A percentile compares a stretch with the other conserved stretches of the same genome.
Conservation (phyloP, 257 asterid species). For the Solanum paucissectum region DNA sequence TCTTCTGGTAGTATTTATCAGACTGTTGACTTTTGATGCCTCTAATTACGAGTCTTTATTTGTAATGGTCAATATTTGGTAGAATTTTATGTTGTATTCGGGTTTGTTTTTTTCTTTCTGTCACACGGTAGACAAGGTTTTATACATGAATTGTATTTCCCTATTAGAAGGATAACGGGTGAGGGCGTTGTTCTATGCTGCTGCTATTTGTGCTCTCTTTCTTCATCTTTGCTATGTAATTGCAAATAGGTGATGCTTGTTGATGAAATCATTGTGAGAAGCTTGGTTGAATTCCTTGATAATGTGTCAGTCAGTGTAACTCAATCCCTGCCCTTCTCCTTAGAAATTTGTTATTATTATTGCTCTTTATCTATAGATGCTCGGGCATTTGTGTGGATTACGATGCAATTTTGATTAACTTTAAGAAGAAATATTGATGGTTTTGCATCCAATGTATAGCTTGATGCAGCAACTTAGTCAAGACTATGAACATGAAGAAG, state of each 20-base stretch:
- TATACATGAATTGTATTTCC: background rate
- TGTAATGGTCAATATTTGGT: background rate
- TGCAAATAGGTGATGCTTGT: background rate
- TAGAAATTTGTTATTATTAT: background rate
- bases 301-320: background rate
- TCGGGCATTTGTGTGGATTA: background rate
- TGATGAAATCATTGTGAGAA: background rate
- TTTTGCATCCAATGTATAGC: conserved; percentile 21
- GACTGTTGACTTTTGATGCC: background rate
- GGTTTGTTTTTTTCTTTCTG: background rate
- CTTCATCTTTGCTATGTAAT: background rate
- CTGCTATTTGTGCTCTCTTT: background rate
- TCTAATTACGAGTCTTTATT: background rate
- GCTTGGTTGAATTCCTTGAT: background rate
- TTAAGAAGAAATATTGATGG: background rate
- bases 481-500: conserved; percentile 78
- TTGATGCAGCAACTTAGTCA: conserved; percentile 82
- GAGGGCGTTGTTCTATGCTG: background rate
- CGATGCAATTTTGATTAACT: background rate
- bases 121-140: background rate
- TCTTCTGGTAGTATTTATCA: background rate
- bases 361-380: background rate
- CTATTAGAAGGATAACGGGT: background rate
- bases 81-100: background rate
- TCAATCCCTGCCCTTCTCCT: background rate